Base-by-base conservation (phyloP, 148 eudicot species). In the Vaccinium corymbosum region DNA sequence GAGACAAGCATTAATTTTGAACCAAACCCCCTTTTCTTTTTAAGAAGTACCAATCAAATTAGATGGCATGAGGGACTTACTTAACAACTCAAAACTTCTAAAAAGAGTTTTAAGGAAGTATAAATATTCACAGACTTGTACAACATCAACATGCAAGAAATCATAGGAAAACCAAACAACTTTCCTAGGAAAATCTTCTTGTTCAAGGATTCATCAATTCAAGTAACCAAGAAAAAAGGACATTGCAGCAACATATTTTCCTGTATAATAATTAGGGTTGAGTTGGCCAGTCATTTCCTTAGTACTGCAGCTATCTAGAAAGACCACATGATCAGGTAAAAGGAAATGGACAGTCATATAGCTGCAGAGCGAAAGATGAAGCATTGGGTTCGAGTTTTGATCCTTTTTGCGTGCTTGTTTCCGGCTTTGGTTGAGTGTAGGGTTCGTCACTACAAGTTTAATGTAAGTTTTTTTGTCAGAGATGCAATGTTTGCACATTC, bases 401-500 rank as follows among this genome's bases (percentile, higher is more conserved):
- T 91, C 70, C 52, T 89, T 14, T 79, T 85, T 19, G 86, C 78
- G 17, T 84, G 81, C 78, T 61, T 85, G 50, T 82, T 86, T 22
- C 90, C 90, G 14, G 49, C 78, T 20, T 35, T 85, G 78, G 91
- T 89, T 20, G 87, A 91, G 49, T 72, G 88, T 82, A 76, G 85
- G 48, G 85, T 91, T 86, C 91, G 93, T 17, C 88, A 83, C 53
- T 91, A 88, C 86, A 88, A 88, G 77, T 91, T 91, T 78, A 87
- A 91, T 82, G 93, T 91, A 82, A 91, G 93, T 14, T 72, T 53
- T 3, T 78, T 49, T 2, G 16, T 32, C n/a, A 27, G 7, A 20
- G 7, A 59, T 61, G 8, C n/a, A 20, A 20, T 25, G 72, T 66
- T 66, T 0, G 4, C 3, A 0, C 72, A 22, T 66, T 66, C 35